Conservation (phyloP, 129 eudicot genomes). For the Saussurea involucrata region DNA sequence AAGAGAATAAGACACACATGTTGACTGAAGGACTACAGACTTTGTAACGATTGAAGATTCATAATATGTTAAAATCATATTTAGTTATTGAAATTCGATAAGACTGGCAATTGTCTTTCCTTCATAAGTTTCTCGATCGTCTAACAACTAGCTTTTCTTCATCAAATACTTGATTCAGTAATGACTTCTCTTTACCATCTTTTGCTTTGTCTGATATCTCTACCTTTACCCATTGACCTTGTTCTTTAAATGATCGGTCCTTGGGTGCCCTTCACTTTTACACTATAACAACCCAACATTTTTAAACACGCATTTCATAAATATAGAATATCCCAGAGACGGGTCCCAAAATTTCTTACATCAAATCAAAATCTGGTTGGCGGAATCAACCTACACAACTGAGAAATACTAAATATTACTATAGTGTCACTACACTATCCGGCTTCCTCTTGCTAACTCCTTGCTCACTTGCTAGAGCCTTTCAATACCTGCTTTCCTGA, state of each 20-base stretch:
- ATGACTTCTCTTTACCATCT: background rate
- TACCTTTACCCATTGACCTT: background rate
- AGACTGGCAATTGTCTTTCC: background rate
- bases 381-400: too few relatives aligned
- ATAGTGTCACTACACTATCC: too few relatives aligned
- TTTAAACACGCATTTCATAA: too few relatives aligned
- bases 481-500: too few relatives aligned
- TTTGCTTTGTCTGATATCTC: background rate
- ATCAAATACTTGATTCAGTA: background rate
- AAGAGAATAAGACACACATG: background rate
- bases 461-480: too few relatives aligned
- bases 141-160: background rate
- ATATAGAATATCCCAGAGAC: too few relatives aligned
- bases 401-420: too few relatives aligned
- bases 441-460: too few relatives aligned
- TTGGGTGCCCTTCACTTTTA: background rate
- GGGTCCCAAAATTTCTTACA: too few relatives aligned
- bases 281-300: too few relatives aligned
- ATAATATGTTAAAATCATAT: background rate
- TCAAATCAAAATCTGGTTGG: too few relatives aligned
- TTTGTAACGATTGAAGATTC: background rate
- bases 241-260: background rate
- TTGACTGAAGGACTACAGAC: background rate
- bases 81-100: too few relatives aligned
- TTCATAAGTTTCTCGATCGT: background rate